Percentiles rank a stretch among this genome's conserved stretches.
Evolutionary conservation across 306 rosid species (phyloP).

Genomic region (Vachellia collinsii): DNA sequence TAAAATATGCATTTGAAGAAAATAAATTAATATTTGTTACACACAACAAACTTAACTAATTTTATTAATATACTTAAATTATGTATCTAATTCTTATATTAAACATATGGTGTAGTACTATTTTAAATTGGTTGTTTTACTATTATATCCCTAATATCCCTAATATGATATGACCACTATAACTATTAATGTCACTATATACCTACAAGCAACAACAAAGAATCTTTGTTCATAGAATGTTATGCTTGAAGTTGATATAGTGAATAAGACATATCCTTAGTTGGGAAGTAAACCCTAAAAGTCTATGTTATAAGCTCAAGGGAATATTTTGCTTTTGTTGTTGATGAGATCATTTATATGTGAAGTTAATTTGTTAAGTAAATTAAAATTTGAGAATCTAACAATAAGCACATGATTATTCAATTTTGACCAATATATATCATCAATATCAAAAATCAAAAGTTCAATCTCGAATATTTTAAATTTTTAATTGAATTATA

Average conservation of each 20-base stretch:
- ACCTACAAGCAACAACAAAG: not conserved
- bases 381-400: not conserved
- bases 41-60: too few relatives aligned
- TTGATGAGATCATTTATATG: not conserved
- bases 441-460: not conserved
- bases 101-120: too few relatives aligned
- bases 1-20: too few relatives aligned
- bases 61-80: too few relatives aligned
- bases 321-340: conserved; percentile 1
- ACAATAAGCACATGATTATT: not conserved
- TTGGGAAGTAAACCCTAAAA: conserved; percentile 13
- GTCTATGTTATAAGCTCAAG: conserved; percentile 10
- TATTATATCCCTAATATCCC: too few relatives aligned
- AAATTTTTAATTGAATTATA: too few relatives aligned
- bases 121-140: too few relatives aligned
- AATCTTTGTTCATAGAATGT: not conserved
- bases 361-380: not conserved
- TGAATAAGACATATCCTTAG: conserved; percentile 10
- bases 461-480: too few relatives aligned
- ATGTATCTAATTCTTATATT: too few relatives aligned
- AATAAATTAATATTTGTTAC: too few relatives aligned
- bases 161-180: too few relatives aligned
- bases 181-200: not conserved
- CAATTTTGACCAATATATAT: not conserved
- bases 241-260: conserved; percentile 7